phyloP scores from a whole-genome alignment of 2,329 filamentous ascomycete species.

The Ophidiomyces ophidiicola region DNA sequence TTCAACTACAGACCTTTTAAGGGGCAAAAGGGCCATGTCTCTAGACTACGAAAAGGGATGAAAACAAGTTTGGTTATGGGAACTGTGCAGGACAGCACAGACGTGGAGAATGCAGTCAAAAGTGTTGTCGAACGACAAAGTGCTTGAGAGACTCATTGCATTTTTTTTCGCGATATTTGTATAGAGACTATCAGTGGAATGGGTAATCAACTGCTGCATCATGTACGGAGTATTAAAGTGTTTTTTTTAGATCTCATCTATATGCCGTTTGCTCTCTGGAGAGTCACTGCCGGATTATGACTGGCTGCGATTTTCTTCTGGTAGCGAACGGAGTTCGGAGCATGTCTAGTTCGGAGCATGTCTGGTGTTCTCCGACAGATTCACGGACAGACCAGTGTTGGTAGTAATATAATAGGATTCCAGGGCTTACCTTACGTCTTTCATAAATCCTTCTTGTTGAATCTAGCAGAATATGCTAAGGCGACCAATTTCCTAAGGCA shows the following conservation, averaged over 20 bases:
- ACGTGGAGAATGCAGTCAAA: slow-evolving; percentile 69
- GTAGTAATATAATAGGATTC: no score
- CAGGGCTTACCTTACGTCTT: no score
- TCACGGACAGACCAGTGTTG: no score
- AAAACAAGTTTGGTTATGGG: slow-evolving; percentile 83
- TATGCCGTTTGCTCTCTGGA: not conserved
- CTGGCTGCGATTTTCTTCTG: no score
- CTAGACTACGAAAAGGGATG: slow-evolving; percentile 56
- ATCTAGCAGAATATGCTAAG: not conserved
- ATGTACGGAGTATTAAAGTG: not conserved
- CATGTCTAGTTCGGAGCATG: no score
- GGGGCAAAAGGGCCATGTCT: slow-evolving; percentile 54
- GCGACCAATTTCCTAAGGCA: no score
- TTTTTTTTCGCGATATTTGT: no score
- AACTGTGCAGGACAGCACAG: slow-evolving; percentile 63
- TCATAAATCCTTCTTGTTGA: not conserved
- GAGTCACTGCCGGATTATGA: slow-evolving; percentile 7
- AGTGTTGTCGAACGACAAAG: slow-evolving; percentile 32
- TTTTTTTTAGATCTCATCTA: not conserved
- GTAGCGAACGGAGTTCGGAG: no score
- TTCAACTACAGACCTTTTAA: slow-evolving; percentile 72
- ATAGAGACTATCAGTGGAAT: no score
- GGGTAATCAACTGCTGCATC: no score
- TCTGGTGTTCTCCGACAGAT: no score
- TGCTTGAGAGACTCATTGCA: not conserved